Evolutionary conservation across 192 early-diverging fungal species (phyloP), one percentile per base, ranked within the genome.

Genomic region (Thoreauomyces humboldtii): DNA sequence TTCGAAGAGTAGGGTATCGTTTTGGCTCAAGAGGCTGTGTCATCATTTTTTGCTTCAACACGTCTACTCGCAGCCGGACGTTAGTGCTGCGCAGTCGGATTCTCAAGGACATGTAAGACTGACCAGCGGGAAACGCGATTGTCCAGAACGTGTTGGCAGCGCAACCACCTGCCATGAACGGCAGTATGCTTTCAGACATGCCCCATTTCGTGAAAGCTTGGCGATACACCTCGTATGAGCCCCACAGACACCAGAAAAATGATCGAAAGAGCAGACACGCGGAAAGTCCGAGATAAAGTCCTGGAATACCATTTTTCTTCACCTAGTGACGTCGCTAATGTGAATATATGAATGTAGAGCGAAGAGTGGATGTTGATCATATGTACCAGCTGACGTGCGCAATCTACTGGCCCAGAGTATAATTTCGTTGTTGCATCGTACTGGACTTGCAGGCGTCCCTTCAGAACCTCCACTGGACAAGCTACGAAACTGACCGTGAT

Each of bases 41-140:
- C 96, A 96, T 96, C 60, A 91, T 91, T 17, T 88, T 81, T 67
- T 95, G 96, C 72, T 98, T 98, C 45, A 95, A 87, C 0, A 93
- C 85, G 74, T 98, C 90, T 85, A 41, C n/a, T 12, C n/a, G n/a
- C n/a, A n/a, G n/a, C n/a, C n/a, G n/a, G n/a, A n/a, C n/a, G n/a
- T n/a, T n/a, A n/a, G n/a, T n/a, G n/a, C n/a, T n/a, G n/a, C n/a
- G 37, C 34, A 0, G 9, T 2, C 47, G 14, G 5, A 9, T 19
- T 6, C 33, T 19, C 27, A 2, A 52, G 32, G 29, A 31, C 50
- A 7, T 24, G 12, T 24, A 4, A 2, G 9, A 41, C 53, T 70
- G 68, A 83, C 81, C 89, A 27, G 81, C 80, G 0, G 92, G 91
- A 48, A 90, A 92, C 35, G 82, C 80, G 57, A 88, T 78, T 21